Evolutionary conservation across 2,329 filamentous ascomycete species (phyloP).

Genomic region (Chaetomium strumarium): DNA sequence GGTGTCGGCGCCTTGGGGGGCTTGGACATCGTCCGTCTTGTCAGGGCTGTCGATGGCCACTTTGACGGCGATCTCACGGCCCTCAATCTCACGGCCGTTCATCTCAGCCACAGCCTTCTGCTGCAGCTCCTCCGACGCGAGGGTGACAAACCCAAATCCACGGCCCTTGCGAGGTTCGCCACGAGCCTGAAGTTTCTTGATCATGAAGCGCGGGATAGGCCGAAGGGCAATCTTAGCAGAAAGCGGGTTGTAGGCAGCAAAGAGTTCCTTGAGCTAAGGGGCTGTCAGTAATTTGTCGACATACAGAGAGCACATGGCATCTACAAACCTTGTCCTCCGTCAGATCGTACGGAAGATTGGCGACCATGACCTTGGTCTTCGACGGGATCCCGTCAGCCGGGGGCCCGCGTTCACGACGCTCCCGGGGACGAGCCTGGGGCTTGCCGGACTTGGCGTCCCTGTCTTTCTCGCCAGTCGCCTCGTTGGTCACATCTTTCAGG

Average conservation of each 20-base stretch:
- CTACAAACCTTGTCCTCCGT: constrained; percentile 84
- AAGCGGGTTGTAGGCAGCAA: constrained; percentile 82
- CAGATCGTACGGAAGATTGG: constrained; percentile 96
- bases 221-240: constrained; percentile 98
- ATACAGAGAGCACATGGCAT: neutral
- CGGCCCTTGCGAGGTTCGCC: constrained; percentile 98
- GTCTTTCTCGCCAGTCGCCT: constrained; percentile 49
- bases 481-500: constrained; percentile 57
- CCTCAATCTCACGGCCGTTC: constrained; percentile 99
- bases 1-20: constrained; percentile 35
- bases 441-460: constrained; percentile 44
- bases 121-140: constrained; percentile 91
- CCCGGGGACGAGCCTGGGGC: constrained; percentile 51
- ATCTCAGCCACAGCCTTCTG: constrained; percentile 96
- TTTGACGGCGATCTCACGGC: constrained; percentile 99
- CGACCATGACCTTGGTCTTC: constrained; percentile 99
- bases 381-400: constrained; percentile 96
- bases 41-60: constrained; percentile 98
- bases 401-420: constrained; percentile 78
- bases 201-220: constrained; percentile 98
- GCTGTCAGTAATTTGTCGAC: constrained; percentile 20
- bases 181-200: constrained; percentile 98
- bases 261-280: constrained; percentile 89
- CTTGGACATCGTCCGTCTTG: constrained; percentile 82
- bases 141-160: constrained; percentile 96